Percentiles rank a stretch among this genome's conserved stretches.
Conservation (phyloP, 495 filamentous ascomycete species). For the Trichoderma orchidacearum region DNA sequence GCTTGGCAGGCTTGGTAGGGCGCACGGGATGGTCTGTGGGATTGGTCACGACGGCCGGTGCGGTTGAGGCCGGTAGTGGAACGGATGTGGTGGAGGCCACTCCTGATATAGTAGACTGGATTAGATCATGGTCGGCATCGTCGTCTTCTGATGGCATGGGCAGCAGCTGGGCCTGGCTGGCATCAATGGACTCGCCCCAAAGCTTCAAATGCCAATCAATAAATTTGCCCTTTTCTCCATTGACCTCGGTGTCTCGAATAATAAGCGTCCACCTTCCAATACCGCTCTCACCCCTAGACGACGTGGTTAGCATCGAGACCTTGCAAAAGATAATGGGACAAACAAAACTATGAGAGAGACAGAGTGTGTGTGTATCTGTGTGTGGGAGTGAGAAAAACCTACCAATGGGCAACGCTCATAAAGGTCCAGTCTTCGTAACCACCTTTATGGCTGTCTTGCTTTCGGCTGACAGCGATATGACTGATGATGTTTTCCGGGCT, state of each 20-base stretch:
- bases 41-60: constrained; percentile 20
- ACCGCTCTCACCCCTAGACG: constrained; percentile 72
- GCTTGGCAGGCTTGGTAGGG: constrained; percentile 47
- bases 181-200: constrained; percentile 80
- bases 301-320: constrained; percentile 8
- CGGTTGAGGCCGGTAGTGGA: constrained; percentile 10
- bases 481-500: constrained; percentile 72
- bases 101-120: constrained; percentile 26
- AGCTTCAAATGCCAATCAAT: constrained; percentile 88
- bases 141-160: constrained; percentile 79
- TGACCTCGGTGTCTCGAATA: constrained; percentile 73
- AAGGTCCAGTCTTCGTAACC: constrained; percentile 99
- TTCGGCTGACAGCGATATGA: constrained; percentile 64
- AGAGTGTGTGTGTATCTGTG: background rate
- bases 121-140: constrained; percentile 59
- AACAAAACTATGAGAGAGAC: background rate
- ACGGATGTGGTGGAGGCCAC: constrained; percentile 25
- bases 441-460: constrained; percentile 40
- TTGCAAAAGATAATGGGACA: too few relatives aligned
- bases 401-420: constrained; percentile 96
- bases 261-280: constrained; percentile 82
- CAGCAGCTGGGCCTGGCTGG: constrained; percentile 50
- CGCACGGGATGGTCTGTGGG: constrained; percentile 66
- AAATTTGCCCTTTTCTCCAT: constrained; percentile 63
- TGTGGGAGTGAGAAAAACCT: constrained; percentile 29